These are phyloP conservation scores for Scedosporium aurantiacum DNA, from an alignment of 2,329 filamentous ascomycete species.

Conservation along the genomic window DNA sequence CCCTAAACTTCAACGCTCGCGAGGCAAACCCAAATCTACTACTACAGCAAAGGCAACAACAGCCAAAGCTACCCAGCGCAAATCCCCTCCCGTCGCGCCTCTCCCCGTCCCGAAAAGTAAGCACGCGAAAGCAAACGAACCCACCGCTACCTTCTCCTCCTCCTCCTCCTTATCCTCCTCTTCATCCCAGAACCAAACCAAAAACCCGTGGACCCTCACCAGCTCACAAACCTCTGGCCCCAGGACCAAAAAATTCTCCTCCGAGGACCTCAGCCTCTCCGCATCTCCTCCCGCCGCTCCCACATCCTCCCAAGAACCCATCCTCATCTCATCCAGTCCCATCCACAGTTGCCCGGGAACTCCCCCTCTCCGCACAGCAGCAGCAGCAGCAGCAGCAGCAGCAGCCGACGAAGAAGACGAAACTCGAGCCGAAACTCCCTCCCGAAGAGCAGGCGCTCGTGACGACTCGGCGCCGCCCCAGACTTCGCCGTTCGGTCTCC, in stretches of 20 bases:
- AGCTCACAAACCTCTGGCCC: slow-evolving; percentile 30
- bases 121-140: background rate
- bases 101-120: slow-evolving; percentile 5
- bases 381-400: slow-evolving; percentile 9
- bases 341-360: slow-evolving; percentile 11
- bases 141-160: slow-evolving; percentile 2
- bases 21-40: background rate
- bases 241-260: slow-evolving; percentile 18
- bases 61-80: slow-evolving; percentile 3
- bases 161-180: background rate
- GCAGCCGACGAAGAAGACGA: background rate
- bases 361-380: background rate
- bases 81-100: background rate
- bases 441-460: background rate
- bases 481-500: background rate
- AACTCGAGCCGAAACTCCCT: background rate
- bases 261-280: background rate
- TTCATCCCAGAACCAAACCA: slow-evolving; percentile 4
- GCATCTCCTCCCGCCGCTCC: slow-evolving; percentile 16
- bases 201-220: slow-evolving; percentile 26
- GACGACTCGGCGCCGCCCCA: background rate
- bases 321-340: slow-evolving; percentile 35
- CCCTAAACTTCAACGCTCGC: background rate
- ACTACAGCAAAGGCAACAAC: slow-evolving; percentile 12
- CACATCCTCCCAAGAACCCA: slow-evolving; percentile 28